phyloP scores from a whole-genome alignment of 768 basidiomycete species.

The Tylopilus balloui region DNA sequence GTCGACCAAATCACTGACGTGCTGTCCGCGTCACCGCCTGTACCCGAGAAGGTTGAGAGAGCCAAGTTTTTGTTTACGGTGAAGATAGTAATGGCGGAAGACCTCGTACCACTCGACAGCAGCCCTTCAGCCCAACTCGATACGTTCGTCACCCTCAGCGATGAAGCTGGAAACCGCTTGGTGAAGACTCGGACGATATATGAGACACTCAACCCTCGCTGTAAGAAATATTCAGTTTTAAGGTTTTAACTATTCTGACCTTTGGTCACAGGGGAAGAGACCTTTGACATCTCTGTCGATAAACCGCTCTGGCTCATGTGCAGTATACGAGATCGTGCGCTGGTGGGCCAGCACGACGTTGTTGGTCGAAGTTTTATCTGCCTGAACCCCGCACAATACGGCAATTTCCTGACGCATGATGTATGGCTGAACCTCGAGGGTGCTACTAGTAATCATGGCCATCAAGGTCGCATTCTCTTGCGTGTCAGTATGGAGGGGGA shows the following conservation, averaged over 20 bases:
- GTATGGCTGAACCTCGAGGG: constrained; percentile 89
- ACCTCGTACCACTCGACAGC: constrained; percentile 70
- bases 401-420: constrained; percentile 87
- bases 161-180: constrained; percentile 82
- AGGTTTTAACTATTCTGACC: constrained; percentile 4
- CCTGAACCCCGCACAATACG: constrained; percentile 82
- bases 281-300: constrained; percentile 90
- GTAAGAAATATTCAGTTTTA: constrained; percentile 43
- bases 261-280: constrained; percentile 78
- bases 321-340: constrained; percentile 84
- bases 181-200: constrained; percentile 97
- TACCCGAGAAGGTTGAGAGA: constrained; percentile 64
- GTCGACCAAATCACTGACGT: constrained; percentile 79
- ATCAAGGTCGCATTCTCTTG: constrained; percentile 74
- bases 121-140: constrained; percentile 79
- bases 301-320: constrained; percentile 97
- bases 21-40: constrained; percentile 55
- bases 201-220: constrained; percentile 85
- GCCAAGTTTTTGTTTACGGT: constrained; percentile 85
- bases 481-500: constrained; percentile 98
- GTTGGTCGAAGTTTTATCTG: constrained; percentile 90
- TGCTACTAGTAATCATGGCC: constrained; percentile 25
- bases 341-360: constrained; percentile 90
- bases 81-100: constrained; percentile 90
- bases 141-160: constrained; percentile 91